phyloP scores from a whole-genome alignment of 805 yeast genomes.

The Komagataella pseudopastoris region DNA sequence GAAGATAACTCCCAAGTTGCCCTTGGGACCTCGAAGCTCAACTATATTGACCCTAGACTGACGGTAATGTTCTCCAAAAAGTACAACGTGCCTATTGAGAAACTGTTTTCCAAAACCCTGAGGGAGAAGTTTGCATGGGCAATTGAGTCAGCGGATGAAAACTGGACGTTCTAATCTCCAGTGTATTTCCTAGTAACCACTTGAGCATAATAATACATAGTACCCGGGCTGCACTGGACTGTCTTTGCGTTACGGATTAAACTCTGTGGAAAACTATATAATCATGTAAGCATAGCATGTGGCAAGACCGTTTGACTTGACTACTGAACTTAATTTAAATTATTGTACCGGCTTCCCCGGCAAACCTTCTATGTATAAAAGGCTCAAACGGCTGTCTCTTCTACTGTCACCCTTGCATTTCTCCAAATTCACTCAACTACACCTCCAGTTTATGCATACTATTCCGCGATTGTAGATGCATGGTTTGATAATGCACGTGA shows the following conservation, averaged over 20 bases:
- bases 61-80: slow-evolving; percentile 82
- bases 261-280: too few species aligned
- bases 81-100: slow-evolving; percentile 82
- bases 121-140: slow-evolving; percentile 96
- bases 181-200: neutral
- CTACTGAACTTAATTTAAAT: too few species aligned
- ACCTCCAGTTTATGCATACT: neutral
- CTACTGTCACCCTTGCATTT: too few species aligned
- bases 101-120: slow-evolving; percentile 78
- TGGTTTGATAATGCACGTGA: neutral
- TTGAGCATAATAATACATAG: too few species aligned
- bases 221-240: too few species aligned
- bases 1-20: slow-evolving; percentile 93
- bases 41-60: slow-evolving; percentile 89
- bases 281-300: too few species aligned
- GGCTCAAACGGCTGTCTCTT: neutral
- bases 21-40: slow-evolving; percentile 83
- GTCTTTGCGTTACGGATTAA: too few species aligned
- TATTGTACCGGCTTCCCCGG: neutral
- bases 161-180: slow-evolving; percentile 62
- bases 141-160: slow-evolving; percentile 73
- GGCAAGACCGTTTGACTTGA: too few species aligned
- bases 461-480: neutral
- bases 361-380: too few species aligned
- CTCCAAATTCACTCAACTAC: neutral